These are phyloP conservation scores for Ochromonas danica DNA, from an alignment of 108 stramenopile genomes.

Conservation along the genomic window DNA sequence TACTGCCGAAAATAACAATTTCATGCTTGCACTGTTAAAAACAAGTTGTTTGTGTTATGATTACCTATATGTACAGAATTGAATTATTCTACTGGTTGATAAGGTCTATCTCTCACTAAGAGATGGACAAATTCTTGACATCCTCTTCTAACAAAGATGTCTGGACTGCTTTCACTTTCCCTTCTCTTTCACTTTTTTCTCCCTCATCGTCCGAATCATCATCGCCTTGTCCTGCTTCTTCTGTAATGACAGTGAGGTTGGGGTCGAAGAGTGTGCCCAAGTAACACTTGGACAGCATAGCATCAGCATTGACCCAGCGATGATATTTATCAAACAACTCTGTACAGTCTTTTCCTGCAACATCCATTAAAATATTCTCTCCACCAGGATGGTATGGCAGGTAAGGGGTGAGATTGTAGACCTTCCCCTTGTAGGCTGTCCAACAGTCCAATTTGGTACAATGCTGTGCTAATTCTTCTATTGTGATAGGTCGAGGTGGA, in stretches of 20 bases:
- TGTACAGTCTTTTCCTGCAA: constrained; percentile 76
- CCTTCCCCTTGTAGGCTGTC: constrained; percentile 73
- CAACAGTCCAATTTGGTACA: constrained; percentile 73
- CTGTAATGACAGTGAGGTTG: constrained; percentile 34
- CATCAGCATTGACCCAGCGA: constrained; percentile 76
- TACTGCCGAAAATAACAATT: no score
- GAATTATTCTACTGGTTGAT: no score
- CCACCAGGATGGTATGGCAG: constrained; percentile 94
- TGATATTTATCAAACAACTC: constrained; percentile 84
- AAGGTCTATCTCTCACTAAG: no score
- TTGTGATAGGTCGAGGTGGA: constrained; percentile 65
- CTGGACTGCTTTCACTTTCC: no score
- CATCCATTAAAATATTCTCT: constrained; percentile 62
- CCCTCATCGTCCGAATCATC: no score
- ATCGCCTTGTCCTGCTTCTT: no score
- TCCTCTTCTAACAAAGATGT: no score
- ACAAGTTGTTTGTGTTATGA: no score
- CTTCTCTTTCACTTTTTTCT: no score
- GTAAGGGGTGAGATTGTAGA: constrained; percentile 89
- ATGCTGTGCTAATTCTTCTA: constrained; percentile 69
- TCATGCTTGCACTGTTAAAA: no score
- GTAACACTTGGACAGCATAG: constrained; percentile 37
- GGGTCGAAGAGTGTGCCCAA: constrained; percentile 32
- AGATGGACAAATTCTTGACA: no score
- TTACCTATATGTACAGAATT: no score